Evolutionary conservation across 768 basidiomycete genomes (phyloP).

Genomic region (Tremella fuciformis): DNA sequence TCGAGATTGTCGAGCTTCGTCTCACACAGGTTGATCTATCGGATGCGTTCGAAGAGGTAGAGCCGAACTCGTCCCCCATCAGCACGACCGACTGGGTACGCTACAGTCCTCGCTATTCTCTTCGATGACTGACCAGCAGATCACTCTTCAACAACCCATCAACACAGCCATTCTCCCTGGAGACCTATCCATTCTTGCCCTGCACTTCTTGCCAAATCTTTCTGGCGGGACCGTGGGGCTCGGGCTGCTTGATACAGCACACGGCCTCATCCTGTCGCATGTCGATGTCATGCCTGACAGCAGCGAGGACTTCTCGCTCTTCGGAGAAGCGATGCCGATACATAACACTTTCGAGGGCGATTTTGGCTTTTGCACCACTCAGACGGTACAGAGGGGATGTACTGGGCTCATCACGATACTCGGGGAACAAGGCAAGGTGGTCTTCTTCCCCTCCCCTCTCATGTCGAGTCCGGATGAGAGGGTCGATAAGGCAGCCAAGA

Average conservation of each 20-base stretch:
- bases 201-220: constrained; percentile 22
- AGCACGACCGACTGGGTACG: neutral
- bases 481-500: constrained; percentile 10
- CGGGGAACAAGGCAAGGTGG: constrained; percentile 10
- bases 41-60: neutral
- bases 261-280: constrained; percentile 17
- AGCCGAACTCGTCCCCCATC: constrained; percentile 6
- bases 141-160: neutral
- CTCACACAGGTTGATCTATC: neutral
- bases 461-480: neutral
- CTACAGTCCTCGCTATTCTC: neutral
- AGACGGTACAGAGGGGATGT: constrained; percentile 24
- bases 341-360: neutral
- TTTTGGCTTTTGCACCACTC: constrained; percentile 19
- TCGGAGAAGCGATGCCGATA: constrained; percentile 1
- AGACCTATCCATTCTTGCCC: constrained; percentile 19
- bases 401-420: constrained; percentile 25
- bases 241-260: constrained; percentile 15
- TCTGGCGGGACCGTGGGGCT: constrained; percentile 16
- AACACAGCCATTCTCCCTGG: neutral
- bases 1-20: constrained; percentile 7
- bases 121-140: neutral
- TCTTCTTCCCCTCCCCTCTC: constrained; percentile 20
- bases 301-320: neutral
- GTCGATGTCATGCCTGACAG: constrained; percentile 21